Percentiles rank a stretch among this genome's conserved stretches.
Evolutionary conservation across 2,329 filamentous ascomycete genomes (phyloP).

Genomic region (Stylonectria norvegica): DNA sequence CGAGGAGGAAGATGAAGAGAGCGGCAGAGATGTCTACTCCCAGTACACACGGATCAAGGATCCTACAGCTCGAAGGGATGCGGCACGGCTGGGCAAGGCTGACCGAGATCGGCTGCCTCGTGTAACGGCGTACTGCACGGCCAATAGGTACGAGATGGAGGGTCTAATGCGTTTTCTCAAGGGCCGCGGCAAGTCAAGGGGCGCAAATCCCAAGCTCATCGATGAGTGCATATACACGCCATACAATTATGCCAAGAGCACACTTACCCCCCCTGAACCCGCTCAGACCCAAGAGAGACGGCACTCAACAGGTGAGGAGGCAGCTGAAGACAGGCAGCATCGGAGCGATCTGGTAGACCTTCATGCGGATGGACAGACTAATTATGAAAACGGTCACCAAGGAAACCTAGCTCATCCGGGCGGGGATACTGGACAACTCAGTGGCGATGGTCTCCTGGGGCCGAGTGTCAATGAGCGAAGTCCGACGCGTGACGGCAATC

Average conservation of each 20-base stretch:
- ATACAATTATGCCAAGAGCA: conserved; percentile 68
- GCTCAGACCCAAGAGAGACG: conserved; percentile 58
- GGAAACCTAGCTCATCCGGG: conserved; percentile 23
- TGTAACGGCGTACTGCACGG: conserved; percentile 95
- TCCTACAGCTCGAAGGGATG: conserved; percentile 86
- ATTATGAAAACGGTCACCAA: conserved; percentile 28
- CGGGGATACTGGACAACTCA: conserved; percentile 25
- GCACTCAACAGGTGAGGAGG: conserved; percentile 70
- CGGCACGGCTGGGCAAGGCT: conserved; percentile 86
- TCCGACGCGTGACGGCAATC: conserved; percentile 43
- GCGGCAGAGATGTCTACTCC: conserved; percentile 91
- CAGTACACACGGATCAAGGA: conserved; percentile 98
- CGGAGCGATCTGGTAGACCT: conserved; percentile 64
- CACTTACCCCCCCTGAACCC: conserved; percentile 31
- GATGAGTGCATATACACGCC: conserved; percentile 98
- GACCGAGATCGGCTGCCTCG: conserved; percentile 82
- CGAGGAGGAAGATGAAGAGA: conserved; percentile 81
- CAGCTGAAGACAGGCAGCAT: conserved; percentile 38
- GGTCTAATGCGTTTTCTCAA: conserved; percentile 88
- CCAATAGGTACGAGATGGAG: conserved; percentile 87
- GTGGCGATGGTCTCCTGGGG: conserved; percentile 35
- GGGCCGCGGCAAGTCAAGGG: conserved; percentile 70
- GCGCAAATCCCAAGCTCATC: conserved; percentile 84
- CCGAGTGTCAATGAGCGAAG: conserved; percentile 35
- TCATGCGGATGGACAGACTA: conserved; percentile 36